Evolutionary conservation across 2,329 filamentous ascomycete species (phyloP).

Genomic region (Cladosporium phlei): DNA sequence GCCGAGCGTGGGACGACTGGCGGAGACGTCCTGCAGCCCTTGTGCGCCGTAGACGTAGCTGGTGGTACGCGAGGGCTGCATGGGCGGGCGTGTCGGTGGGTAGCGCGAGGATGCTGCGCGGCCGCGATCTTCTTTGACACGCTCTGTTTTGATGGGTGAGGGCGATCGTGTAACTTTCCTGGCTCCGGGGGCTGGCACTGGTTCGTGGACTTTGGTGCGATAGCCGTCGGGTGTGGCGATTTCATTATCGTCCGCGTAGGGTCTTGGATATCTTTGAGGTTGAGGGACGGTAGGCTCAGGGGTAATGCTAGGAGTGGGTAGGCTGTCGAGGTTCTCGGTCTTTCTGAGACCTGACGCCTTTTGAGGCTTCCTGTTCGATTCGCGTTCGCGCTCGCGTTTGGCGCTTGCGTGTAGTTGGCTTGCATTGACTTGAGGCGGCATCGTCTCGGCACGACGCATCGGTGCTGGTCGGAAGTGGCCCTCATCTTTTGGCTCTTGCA

Average conservation of each 20-base stretch:
- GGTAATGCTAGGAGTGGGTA: slow-evolving; percentile 25
- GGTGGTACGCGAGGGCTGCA: slow-evolving; percentile 22
- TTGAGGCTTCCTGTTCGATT: slow-evolving; percentile 17
- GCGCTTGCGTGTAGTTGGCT: slow-evolving; percentile 11
- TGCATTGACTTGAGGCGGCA: too few species aligned
- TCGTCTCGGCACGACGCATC: slow-evolving; percentile 41
- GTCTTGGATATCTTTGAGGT: slow-evolving; percentile 18
- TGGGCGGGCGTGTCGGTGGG: slow-evolving; percentile 16
- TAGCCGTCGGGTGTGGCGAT: slow-evolving; percentile 29
- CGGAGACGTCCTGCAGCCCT: slow-evolving; percentile 17
- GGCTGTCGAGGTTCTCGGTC: slow-evolving; percentile 24
- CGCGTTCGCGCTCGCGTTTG: slow-evolving; percentile 10
- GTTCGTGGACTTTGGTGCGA: slow-evolving; percentile 23
- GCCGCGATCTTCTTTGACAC: slow-evolving; percentile 5
- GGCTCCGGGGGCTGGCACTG: background rate
- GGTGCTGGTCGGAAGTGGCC: slow-evolving; percentile 32
- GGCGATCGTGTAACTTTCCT: slow-evolving; percentile 25
- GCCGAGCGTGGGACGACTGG: slow-evolving; percentile 14
- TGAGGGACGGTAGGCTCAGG: slow-evolving; percentile 21
- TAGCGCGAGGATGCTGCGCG: slow-evolving; percentile 25
- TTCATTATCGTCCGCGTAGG: slow-evolving; percentile 30
- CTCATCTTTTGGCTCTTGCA: slow-evolving; percentile 24
- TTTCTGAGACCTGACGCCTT: slow-evolving; percentile 23
- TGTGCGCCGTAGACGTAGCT: slow-evolving; percentile 25
- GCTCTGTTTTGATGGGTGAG: slow-evolving; percentile 21